Conservation (phyloP, 1,284 basidiomycete genomes). For the Wolfiporia cocos region DNA sequence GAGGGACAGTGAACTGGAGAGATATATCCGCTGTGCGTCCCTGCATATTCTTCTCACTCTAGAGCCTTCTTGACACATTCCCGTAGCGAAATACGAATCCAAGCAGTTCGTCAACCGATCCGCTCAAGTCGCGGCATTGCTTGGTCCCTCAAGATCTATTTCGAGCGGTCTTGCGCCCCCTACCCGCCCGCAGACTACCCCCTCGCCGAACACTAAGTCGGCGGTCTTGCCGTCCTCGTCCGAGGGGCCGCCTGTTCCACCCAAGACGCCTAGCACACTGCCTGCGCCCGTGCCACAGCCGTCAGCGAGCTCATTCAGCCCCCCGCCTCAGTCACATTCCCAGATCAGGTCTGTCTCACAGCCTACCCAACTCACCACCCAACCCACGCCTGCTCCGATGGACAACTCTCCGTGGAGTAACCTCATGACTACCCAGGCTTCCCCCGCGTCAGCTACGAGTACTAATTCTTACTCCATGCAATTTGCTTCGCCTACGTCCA, state of each 20-base stretch:
- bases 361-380: slow-evolving; percentile 9
- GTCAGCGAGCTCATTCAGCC: not conserved
- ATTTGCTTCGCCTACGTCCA: slow-evolving; percentile 12
- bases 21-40: slow-evolving; percentile 69
- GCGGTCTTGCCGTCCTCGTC: slow-evolving; percentile 5
- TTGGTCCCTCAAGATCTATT: slow-evolving; percentile 41
- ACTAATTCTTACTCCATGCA: slow-evolving; percentile 27
- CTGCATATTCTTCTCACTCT: not conserved
- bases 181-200: slow-evolving; percentile 15
- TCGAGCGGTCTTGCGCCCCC: slow-evolving; percentile 10
- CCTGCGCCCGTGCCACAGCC: slow-evolving; percentile 1
- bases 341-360: slow-evolving; percentile 17
- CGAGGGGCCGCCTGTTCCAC: slow-evolving; percentile 6
- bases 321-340: slow-evolving; percentile 5
- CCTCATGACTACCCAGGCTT: slow-evolving; percentile 41
- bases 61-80: slow-evolving; percentile 1
- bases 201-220: slow-evolving; percentile 5
- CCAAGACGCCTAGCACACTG: slow-evolving; percentile 4
- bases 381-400: too few species aligned
- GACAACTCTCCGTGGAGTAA: slow-evolving; percentile 45
- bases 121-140: slow-evolving; percentile 19
- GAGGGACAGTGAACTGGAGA: slow-evolving; percentile 79
- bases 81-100: slow-evolving; percentile 68
- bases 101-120: slow-evolving; percentile 48
- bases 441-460: slow-evolving; percentile 43